Conservation (phyloP, 2,329 filamentous ascomycete genomes). For the Apiospora sp. region DNA sequence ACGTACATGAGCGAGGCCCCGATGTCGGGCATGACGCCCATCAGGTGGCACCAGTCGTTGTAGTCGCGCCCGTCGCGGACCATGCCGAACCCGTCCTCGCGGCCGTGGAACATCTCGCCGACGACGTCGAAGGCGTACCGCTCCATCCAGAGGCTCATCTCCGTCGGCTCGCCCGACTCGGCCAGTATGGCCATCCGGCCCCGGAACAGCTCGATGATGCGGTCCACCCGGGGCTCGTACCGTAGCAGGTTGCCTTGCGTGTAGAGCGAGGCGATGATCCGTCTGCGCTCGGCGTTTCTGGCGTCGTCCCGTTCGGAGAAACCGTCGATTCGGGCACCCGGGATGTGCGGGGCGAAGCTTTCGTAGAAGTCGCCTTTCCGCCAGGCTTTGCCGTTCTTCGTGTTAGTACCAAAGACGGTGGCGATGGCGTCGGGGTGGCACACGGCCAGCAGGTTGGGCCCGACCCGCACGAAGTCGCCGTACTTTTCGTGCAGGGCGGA, state of each 20-base stretch:
- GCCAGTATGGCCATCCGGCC: neutral
- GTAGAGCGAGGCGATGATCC: neutral
- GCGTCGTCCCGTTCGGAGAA: slow-evolving; percentile 21
- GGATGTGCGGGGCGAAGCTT: slow-evolving; percentile 5
- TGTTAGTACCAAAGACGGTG: slow-evolving; percentile 3
- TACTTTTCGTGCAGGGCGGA: slow-evolving; percentile 1
- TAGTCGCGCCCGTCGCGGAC: slow-evolving; percentile 16
- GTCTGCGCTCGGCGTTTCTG: neutral
- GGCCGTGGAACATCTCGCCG: slow-evolving; percentile 16
- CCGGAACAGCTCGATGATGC: slow-evolving; percentile 2
- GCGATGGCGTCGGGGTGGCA: slow-evolving; percentile 11
- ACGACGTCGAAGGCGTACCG: slow-evolving; percentile 16
- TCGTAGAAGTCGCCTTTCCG: slow-evolving; percentile 9
- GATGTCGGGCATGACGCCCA: slow-evolving; percentile 18
- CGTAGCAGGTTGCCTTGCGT: slow-evolving; percentile 13
- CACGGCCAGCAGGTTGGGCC: neutral
- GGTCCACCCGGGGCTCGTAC: slow-evolving; percentile 14
- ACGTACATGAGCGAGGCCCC: slow-evolving; percentile 6
- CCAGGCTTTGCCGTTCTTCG: neutral
- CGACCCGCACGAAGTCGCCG: slow-evolving; percentile 15
- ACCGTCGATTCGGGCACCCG: slow-evolving; percentile 3
- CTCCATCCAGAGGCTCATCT: slow-evolving; percentile 21
- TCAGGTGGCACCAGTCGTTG: slow-evolving; percentile 17
- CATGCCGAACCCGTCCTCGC: slow-evolving; percentile 22
- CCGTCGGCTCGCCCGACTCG: neutral